phyloP scores from a whole-genome alignment of 352 stramenopile genomes.

The Aphanomyces cochlioides region DNA sequence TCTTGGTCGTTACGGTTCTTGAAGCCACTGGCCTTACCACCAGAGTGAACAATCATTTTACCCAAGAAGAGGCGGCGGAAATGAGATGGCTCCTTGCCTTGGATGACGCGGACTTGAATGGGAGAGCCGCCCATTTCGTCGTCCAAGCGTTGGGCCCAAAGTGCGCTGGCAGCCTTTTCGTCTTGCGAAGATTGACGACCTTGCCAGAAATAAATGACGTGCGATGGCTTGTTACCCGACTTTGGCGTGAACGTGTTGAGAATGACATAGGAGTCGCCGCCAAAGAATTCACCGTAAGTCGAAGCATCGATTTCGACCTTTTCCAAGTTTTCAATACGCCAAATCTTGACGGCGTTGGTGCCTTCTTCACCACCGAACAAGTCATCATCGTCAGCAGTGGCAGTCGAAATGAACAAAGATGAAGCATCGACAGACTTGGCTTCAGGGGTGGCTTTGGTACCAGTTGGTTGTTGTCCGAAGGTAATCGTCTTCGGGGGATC shows the following conservation, averaged over 20 bases:
- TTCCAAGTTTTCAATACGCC: constrained; percentile 89
- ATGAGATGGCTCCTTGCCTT: constrained; percentile 84
- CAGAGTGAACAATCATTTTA: constrained; percentile 85
- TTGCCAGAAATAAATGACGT: constrained; percentile 93
- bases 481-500: constrained; percentile 60
- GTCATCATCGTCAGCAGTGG: constrained; percentile 57
- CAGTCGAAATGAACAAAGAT: constrained; percentile 41
- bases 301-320: constrained; percentile 75
- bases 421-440: constrained; percentile 59
- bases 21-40: constrained; percentile 88
- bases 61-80: constrained; percentile 90
- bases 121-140: constrained; percentile 78
- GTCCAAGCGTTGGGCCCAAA: constrained; percentile 71
- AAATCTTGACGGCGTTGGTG: constrained; percentile 81
- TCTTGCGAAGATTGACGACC: constrained; percentile 81
- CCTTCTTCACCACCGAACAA: constrained; percentile 66
- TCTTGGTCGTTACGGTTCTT: constrained; percentile 72
- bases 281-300: constrained; percentile 90
- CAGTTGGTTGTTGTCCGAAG: constrained; percentile 51
- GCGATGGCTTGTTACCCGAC: constrained; percentile 53
- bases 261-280: constrained; percentile 95
- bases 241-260: constrained; percentile 71
- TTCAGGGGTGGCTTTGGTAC: constrained; percentile 39
- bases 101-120: constrained; percentile 80
- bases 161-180: constrained; percentile 75